Evolutionary conservation across 176 grass and related monocot genomes (phyloP), one percentile per base, ranked within the genome.

Genomic region (Echinochloa phyllopogon): DNA sequence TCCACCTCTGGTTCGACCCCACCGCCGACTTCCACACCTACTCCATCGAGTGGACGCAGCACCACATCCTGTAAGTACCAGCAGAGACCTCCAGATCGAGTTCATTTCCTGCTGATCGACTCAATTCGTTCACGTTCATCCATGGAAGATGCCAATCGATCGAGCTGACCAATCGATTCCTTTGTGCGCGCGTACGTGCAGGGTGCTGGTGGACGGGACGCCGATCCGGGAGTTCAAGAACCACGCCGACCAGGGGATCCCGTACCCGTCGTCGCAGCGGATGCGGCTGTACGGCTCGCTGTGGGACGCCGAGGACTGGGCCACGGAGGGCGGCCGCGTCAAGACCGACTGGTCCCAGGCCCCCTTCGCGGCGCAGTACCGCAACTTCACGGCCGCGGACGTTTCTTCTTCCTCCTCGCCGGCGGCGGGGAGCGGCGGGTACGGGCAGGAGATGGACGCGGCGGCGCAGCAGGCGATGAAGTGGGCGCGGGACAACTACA

Each of bases 1-100:
- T 94, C 82, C 84, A 86, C 65, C 94, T 97, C 79, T 97, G 94
- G 92, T 97, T 97, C 80, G 89, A 97, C 57, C 92, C 94, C 11
- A 88, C 87, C 58, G 2, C 83, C 44, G 94, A 97, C 74, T 97
- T 94, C 92, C 92, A 97, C 87, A 90, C 87, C 55, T 97, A 97
- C 85, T 97, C 94, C 57, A 82, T 97, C 83, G 65, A 88, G 29
- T 97, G 94, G 94, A 94, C 90, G 15, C 47, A 87, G 57, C 72
- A 78, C 12, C 89, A 94, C 82, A 80, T 97, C 86, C 65, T 94
- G 94, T 96, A 57, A 82, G 93, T 33, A 45, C 24, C 24, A 62
- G 7, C 65, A 20, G 29, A 33, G 29, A 33, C 29, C 29, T 33
- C 29, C 29, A 33, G 29, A 33, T 33, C 29, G 2, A n/a, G n/a